These are phyloP conservation scores for Ochetophila trinervis DNA, from an alignment of 306 rosid species.

Conservation along the genomic window DNA sequence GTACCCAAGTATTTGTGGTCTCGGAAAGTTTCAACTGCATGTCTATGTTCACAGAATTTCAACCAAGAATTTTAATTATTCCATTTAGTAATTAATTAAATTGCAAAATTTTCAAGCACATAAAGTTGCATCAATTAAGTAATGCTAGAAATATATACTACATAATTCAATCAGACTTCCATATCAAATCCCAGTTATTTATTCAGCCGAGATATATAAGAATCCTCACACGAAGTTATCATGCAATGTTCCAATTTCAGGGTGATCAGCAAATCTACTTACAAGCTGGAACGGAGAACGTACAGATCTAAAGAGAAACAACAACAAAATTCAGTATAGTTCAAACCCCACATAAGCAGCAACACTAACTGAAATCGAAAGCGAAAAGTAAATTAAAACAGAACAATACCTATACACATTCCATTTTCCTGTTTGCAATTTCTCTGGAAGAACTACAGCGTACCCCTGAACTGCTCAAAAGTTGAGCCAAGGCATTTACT, in stretches of 20 bases:
- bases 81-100: not conserved
- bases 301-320: conserved; percentile 46
- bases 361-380: not conserved
- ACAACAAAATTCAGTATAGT: conserved; percentile 6
- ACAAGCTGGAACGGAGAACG: conserved; percentile 67
- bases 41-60: conserved; percentile 42
- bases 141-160: not conserved
- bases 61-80: not conserved
- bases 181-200: not conserved
- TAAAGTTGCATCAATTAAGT: not conserved
- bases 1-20: conserved; percentile 82
- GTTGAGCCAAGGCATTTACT: conserved; percentile 17
- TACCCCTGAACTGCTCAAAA: conserved; percentile 66
- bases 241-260: conserved; percentile 76
- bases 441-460: conserved; percentile 86
- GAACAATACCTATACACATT: conserved; percentile 68
- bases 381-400: not conserved
- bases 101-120: not conserved
- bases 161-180: not conserved
- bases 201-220: not conserved
- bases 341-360: not conserved
- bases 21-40: conserved; percentile 60
- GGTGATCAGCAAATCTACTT: conserved; percentile 62
- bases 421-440: conserved; percentile 84
- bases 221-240: conserved; percentile 78